Base-by-base conservation (phyloP, 257 asterid species). In the Solanum pennellii region DNA sequence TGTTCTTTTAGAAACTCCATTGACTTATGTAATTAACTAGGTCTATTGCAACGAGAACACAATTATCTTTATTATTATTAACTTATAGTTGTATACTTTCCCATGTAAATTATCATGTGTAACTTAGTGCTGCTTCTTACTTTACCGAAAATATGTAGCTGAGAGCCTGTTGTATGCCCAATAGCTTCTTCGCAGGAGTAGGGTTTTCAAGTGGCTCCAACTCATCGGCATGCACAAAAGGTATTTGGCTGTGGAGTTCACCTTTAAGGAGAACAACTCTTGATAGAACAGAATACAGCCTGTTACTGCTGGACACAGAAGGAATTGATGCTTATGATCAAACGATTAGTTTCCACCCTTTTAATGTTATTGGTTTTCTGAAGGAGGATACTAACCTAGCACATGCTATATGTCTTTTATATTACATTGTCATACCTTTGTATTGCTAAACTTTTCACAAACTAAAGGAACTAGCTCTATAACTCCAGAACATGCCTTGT, bases 251-350 rank as follows among this genome's bases (percentile, higher is more conserved):
- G 93, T 97, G 99, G 99, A 97, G 99, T 91, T 91, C 98, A 71
- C 99, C 99, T 29, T 76, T 97, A 37, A 85, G 90, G 89, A 93
- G 98, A 91, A 96, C 96, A 84, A 98, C 99, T 39, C 95, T 97
- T 87, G 99, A 96, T 92, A 99, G 98, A 91, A 96, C 99, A 6
- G 98, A 94, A 77, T 97, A 93, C 94, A 97, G 88, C 90, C 98
- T 97, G 29, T 90, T 97, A 90, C 98, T 97, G 86, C 88, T 97
- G 89, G 99, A 97, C 86, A 90, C 98, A 4, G 99, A 97, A 94
- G 99, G 99, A 90, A 97, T 97, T 88, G 99, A 97, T 91, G 97
- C 99, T 39, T 97, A 96, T 91, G 99, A 97, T 90, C 99, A 97
- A 90, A 97, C 99, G 89, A 99, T 97, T 65, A 92, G 97, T 86